Conservation (phyloP, 345 rosid species). For the Ceriops decandra region DNA sequence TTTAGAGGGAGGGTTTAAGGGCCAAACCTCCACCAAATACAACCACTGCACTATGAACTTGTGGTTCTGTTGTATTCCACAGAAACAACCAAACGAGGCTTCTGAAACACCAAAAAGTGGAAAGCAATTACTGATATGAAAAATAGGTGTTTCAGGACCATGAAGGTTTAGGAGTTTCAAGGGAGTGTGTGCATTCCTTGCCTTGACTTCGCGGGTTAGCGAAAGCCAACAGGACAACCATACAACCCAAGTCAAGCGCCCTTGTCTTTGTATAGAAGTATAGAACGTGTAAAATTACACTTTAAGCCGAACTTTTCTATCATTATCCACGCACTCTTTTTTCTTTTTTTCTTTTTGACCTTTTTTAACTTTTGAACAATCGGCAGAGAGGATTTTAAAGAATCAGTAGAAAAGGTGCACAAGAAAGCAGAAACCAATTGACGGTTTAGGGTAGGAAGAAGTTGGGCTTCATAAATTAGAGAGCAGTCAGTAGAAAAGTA, state of each 20-base stretch:
- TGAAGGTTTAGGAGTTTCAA: constrained; percentile 11
- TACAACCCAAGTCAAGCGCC: constrained; percentile 25
- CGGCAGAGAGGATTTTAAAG: neutral
- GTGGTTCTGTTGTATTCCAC: constrained; percentile 19
- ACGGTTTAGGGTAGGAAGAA: constrained; percentile 1
- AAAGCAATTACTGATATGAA: neutral
- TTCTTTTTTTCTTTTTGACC: neutral
- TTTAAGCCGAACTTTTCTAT: neutral
- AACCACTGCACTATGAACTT: neutral
- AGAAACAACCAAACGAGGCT: constrained; percentile 14
- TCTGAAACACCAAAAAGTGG: constrained; percentile 2
- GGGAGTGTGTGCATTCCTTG: constrained; percentile 26
- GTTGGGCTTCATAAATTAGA: constrained; percentile 42
- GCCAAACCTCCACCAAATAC: neutral
- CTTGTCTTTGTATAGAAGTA: constrained; percentile 24
- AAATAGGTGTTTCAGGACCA: constrained; percentile 3
- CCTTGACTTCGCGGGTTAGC: constrained; percentile 25
- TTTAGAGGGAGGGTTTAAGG: neutral
- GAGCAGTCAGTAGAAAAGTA: constrained; percentile 9
- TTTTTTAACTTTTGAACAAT: neutral
- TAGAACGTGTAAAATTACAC: constrained; percentile 3
- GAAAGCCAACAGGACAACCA: constrained; percentile 34
- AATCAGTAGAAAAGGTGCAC: constrained; percentile 5
- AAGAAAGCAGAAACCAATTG: constrained; percentile 11
- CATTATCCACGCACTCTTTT: neutral